phyloP scores from a whole-genome alignment of 106 monocot genomes.

The Gastrodia elata region DNA sequence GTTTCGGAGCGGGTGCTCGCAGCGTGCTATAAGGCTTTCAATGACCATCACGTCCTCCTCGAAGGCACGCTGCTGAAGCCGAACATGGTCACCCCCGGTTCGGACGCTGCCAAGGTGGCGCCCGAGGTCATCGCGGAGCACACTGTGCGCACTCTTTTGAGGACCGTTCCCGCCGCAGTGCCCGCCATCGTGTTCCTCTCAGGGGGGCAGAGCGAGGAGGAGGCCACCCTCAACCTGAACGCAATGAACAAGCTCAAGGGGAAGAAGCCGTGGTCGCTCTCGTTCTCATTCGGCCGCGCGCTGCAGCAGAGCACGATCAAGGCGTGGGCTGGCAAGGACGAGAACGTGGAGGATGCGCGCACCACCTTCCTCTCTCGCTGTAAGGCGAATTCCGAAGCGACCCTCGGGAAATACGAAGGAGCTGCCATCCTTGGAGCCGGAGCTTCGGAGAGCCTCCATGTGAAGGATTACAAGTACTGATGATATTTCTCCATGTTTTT shows the following conservation, averaged over 20 bases:
- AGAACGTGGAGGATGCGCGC: slow-evolving; percentile 25
- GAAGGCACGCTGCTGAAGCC: slow-evolving; percentile 39
- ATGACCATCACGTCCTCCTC: slow-evolving; percentile 37
- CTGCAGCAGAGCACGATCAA: slow-evolving; percentile 28
- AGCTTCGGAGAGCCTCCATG: slow-evolving; percentile 35
- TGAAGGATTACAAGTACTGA: slow-evolving; percentile 39
- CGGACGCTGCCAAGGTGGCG: slow-evolving; percentile 27
- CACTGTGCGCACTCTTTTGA: slow-evolving; percentile 22
- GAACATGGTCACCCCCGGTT: slow-evolving; percentile 45
- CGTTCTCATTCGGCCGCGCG: slow-evolving; percentile 30
- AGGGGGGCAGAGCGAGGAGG: slow-evolving; percentile 38
- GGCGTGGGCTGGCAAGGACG: slow-evolving; percentile 29
- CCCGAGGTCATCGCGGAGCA: slow-evolving; percentile 28
- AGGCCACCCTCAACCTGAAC: slow-evolving; percentile 31
- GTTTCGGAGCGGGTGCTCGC: slow-evolving; percentile 40
- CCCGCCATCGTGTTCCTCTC: slow-evolving; percentile 32
- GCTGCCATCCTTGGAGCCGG: slow-evolving; percentile 23
- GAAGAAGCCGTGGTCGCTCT: slow-evolving; percentile 34
- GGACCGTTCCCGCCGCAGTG: slow-evolving; percentile 26
- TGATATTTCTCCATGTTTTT: background rate
- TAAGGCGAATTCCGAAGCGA: slow-evolving; percentile 37
- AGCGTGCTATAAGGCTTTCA: slow-evolving; percentile 41
- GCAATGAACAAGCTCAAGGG: slow-evolving; percentile 29
- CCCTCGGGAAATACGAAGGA: slow-evolving; percentile 34
- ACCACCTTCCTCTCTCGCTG: slow-evolving; percentile 25